Evolutionary conservation across 2,329 filamentous ascomycete species (phyloP).

Genomic region (Aspergillus sp.): DNA sequence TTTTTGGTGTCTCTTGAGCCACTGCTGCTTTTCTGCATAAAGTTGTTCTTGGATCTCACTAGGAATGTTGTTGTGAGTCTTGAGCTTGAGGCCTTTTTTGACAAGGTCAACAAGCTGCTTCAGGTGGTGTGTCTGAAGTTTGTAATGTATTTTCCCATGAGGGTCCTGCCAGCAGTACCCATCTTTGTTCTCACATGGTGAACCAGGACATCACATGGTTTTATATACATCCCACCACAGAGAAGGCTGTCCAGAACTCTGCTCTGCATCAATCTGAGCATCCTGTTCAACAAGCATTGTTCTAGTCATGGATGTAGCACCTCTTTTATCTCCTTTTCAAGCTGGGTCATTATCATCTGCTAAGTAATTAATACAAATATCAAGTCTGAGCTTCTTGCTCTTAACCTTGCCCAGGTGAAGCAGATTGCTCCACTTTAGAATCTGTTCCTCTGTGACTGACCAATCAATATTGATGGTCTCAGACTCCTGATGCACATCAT

Average conservation of each 20-base stretch:
- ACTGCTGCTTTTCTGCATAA: slow-evolving; percentile 11
- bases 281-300: slow-evolving; percentile 17
- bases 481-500: background rate
- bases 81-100: slow-evolving; percentile 7
- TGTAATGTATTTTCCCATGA: slow-evolving; percentile 27
- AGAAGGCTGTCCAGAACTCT: slow-evolving; percentile 13
- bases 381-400: background rate
- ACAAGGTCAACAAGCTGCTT: slow-evolving; percentile 21
- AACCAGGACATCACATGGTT: slow-evolving; percentile 19
- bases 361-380: background rate
- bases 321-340: slow-evolving; percentile 4
- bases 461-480: background rate
- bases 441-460: background rate
- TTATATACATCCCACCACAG: slow-evolving; percentile 20
- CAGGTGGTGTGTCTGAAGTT: slow-evolving; percentile 21
- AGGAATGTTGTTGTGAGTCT: slow-evolving; percentile 9
- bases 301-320: slow-evolving; percentile 5
- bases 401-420: too few species aligned
- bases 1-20: slow-evolving; percentile 15
- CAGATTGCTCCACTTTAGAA: background rate
- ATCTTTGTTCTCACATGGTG: slow-evolving; percentile 17
- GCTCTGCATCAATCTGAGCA: slow-evolving; percentile 14
- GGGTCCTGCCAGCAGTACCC: slow-evolving; percentile 28
- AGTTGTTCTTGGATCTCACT: slow-evolving; percentile 5
- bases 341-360: background rate